Evolutionary conservation across 257 asterid genomes (phyloP), one percentile per base, ranked within the genome.

Genomic region (Rubia yunnanensis): DNA sequence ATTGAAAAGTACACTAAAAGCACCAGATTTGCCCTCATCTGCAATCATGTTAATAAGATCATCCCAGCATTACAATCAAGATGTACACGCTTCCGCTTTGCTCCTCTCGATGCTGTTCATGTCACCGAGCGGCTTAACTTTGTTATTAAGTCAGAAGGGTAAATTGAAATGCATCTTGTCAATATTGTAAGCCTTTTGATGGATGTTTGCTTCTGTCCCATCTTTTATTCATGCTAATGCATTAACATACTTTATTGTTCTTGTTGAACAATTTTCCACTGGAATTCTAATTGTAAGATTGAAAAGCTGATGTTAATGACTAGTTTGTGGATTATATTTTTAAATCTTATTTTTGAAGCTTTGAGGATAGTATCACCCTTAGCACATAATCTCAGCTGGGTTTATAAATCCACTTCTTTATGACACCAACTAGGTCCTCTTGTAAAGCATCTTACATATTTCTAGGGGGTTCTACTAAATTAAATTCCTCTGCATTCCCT

Each of bases 1-100:
- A 90, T 94, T 73, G 99, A 94, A 84, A 94, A 82, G 74, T 94
- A 88, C 78, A 90, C 99, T 49, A 90, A 76, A 69, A 88, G 82
- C 81, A 86, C 97, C 39, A 85, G 97, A 82, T 94, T 94, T 85
- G 92, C 99, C 60, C 72, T 94, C 72, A 88, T 94, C 53, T 86
- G 97, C 83, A 94, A 94, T 84, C 91, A 94, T 69, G 97, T 90
- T 69, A 94, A 94, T 80, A 94, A 94, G 92, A 67, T 90, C 57
- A 94, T 94, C 76, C 96, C 99, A 52, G 95, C 97, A 57, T 73
- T 94, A 65, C 99, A 94, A 74, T 90, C 99, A 76, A 87, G 99
- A 77, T 94, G 99, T 74, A 94, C 99, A 24, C 85, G 97, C 24
- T 94, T 94, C 76, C 94, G 97, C 60, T 94, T 94, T 86, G 95